phyloP scores from a whole-genome alignment of 177 flowering plant genomes.

The Viscum album region DNA sequence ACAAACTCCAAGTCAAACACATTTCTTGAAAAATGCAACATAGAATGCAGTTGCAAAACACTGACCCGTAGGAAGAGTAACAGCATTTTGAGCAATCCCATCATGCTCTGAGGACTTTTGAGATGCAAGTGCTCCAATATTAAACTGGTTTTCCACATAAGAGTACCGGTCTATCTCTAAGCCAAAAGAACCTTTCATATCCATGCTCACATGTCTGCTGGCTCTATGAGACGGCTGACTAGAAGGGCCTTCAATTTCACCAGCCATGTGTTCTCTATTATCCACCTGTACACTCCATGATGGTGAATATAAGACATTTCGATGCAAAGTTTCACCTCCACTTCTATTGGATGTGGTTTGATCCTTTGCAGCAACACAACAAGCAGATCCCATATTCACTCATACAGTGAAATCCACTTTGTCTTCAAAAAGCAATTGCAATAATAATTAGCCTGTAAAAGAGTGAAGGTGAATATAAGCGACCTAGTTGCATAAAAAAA shows the following conservation, averaged over 20 bases:
- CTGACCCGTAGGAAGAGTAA: conserved; percentile 32
- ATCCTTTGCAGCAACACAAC: conserved; percentile 54
- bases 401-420: not conserved
- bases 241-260: conserved; percentile 28
- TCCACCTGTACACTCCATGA: conserved; percentile 56
- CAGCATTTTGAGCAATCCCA: conserved; percentile 14
- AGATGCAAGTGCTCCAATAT: conserved; percentile 28
- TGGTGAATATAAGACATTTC: conserved; percentile 37
- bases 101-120: conserved; percentile 29
- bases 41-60: not conserved
- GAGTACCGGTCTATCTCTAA: conserved; percentile 28
- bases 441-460: not conserved
- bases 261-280: conserved; percentile 34
- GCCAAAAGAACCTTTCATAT: conserved; percentile 22
- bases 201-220: conserved; percentile 21
- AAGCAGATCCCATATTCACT: conserved; percentile 43
- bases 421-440: not conserved
- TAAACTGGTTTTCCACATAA: conserved; percentile 30
- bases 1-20: no score
- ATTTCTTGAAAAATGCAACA: no score
- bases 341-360: conserved; percentile 24
- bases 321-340: conserved; percentile 17
- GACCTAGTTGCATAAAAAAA: not conserved
- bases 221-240: conserved; percentile 17
- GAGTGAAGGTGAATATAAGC: not conserved